Evolutionary conservation across 345 rosid species (phyloP), one percentile per base, ranked within the genome.

Genomic region (Gossypium thurberi): DNA sequence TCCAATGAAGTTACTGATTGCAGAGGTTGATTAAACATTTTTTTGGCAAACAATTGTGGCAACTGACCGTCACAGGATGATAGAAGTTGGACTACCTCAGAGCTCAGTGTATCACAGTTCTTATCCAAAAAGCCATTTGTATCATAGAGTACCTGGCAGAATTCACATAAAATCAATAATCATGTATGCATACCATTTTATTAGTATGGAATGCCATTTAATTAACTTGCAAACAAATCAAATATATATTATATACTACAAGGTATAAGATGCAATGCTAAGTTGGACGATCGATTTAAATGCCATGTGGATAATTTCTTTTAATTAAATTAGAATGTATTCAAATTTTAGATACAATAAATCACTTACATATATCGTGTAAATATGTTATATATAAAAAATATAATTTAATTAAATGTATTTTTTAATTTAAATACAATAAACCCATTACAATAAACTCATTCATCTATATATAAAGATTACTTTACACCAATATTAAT

Each of bases 51-150:
- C 50, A 80, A 70, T 65, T 80, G 80, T 65, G 82, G 83, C 59
- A 92, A 79, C 69, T 80, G 83, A 79, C 86, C 80, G 76, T 81
- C 76, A 75, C 90, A 88, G 71, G 93, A 88, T 58, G 91, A 85
- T 79, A 95, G 83, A 71, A 95, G 85, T 76, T 85, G 79, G 52
- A 88, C 79, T 72, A 87, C 83, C 74, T 87, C 96, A 73, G 77
- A 75, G 64, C 81, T 89, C 70, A 92, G 59, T 11, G 91, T 86
- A 87, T 92, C 98, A 72, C 94, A 87, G 61, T 92, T 95, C 91
- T 95, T 92, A 74, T 89, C 98, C 88, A 95, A 75, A 79, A 95
- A 95, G 28, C 99, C 96, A 82, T 86, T 85, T 13, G 98, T 89
- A 81, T 92, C 98, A 82, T 95, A 90, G 8, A 69, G 58, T 76